These are phyloP conservation scores for Phytophthora aleatoria DNA, from an alignment of 352 stramenopile species.

Conservation along the genomic window DNA sequence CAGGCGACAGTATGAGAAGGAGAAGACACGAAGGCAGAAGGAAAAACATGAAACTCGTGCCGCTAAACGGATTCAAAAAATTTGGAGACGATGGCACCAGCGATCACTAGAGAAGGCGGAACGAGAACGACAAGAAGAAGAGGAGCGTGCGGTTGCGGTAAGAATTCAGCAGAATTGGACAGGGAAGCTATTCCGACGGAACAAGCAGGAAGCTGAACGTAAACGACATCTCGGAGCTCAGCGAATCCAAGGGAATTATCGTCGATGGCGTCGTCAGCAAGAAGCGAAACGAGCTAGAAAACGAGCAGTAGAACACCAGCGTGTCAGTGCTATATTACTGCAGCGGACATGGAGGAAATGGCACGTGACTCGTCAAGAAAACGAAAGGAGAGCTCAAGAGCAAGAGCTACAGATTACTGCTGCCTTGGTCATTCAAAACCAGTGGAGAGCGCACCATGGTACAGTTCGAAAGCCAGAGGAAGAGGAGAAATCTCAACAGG, in stretches of 20 bases:
- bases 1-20: constrained; percentile 4
- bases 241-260: constrained; percentile 5
- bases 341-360: constrained; percentile 13
- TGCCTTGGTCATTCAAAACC: constrained; percentile 7
- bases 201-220: constrained; percentile 11
- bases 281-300: constrained; percentile 1
- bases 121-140: constrained; percentile 2
- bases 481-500: not conserved
- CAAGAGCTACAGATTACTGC: not conserved
- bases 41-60: not conserved
- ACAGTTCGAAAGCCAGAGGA: not conserved
- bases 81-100: constrained; percentile 14
- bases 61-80: constrained; percentile 16
- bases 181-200: constrained; percentile 4
- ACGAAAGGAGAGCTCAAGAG: constrained; percentile 1
- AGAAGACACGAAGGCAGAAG: constrained; percentile 9
- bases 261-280: constrained; percentile 2
- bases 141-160: constrained; percentile 11
- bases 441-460: constrained; percentile 13
- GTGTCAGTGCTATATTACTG: constrained; percentile 7
- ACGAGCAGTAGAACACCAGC: not conserved
- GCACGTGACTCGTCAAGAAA: not conserved
- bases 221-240: constrained; percentile 10
- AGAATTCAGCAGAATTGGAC: constrained; percentile 23
- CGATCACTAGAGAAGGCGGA: constrained; percentile 6